Evolutionary conservation across 257 asterid genomes (phyloP), one percentile per base, ranked within the genome.

Genomic region (Solanum pinnatisectum): DNA sequence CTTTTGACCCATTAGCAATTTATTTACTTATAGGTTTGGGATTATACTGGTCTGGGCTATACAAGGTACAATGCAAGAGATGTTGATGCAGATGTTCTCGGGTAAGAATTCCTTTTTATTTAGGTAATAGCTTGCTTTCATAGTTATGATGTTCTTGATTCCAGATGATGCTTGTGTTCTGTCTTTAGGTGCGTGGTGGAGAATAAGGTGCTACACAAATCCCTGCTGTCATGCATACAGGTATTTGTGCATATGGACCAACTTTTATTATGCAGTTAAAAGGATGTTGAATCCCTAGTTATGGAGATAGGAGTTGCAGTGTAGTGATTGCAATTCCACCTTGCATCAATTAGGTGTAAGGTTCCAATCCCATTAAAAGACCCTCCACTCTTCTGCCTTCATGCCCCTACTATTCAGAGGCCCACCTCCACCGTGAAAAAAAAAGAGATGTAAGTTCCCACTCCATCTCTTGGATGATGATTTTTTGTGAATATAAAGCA

Each of bases 131-230:
- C 83, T 87, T 33, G 1, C 44, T 22, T 87, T 74, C 74, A n/a
- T 52, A 74, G 71, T 84, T 82, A 20, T 74, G 76, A 87, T 76
- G 56, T 84, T 90, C 65, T 88, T 36, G 70, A 86, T 70, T 46
- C 88, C 89, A 83, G 88, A 88, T 90, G 79, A 91, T 91, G 72
- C 86, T 88, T 89, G 87, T 85, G 68, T 36, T 84, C 91, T 89
- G 84, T 27, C 88, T 90, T 86, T 89, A 97, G 99, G 97, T 97
- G 99, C n/a, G 99, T 97, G 86, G 99, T 97, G 92, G 99, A 97
- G 94, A 97, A 97, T 92, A 97, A 94, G 91, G 98, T 97, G 92
- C 98, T 97, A 85, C 99, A 94, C 32, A 93, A 92, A 92, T 94
- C 98, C 85, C 90, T 97, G 16, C 85, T 94, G 60, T 93, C 96